phyloP scores from a whole-genome alignment of 441 rosid species.

The Breynia disticha region DNA sequence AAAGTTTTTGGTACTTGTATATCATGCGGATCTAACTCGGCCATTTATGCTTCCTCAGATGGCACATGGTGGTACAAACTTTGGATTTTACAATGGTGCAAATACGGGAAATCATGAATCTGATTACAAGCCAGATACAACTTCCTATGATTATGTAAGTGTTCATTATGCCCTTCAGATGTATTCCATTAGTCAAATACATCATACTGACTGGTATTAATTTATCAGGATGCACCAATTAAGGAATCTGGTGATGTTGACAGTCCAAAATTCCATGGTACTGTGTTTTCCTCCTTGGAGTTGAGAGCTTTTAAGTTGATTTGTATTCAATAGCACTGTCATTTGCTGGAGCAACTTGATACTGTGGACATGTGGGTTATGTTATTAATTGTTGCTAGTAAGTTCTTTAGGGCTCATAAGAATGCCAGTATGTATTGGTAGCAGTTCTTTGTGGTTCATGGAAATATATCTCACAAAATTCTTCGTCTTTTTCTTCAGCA shows the following conservation, averaged over 20 bases:
- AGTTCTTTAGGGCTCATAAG: not conserved
- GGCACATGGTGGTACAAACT: constrained; percentile 99
- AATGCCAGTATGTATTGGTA: too few species aligned
- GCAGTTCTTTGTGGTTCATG: not conserved
- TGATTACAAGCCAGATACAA: constrained; percentile 85
- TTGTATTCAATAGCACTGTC: too few species aligned
- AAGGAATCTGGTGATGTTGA: constrained; percentile 79
- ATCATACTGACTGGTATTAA: not conserved
- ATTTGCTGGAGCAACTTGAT: too few species aligned
- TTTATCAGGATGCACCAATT: constrained; percentile 86
- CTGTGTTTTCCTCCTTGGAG: not conserved
- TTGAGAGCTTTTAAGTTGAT: not conserved
- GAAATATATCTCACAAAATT: constrained; percentile 6
- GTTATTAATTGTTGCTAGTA: not conserved
- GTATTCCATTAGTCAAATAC: not conserved
- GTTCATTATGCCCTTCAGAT: constrained; percentile 3
- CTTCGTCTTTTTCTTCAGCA: constrained; percentile 33
- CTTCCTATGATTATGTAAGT: constrained; percentile 91
- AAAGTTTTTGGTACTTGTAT: constrained; percentile 11
- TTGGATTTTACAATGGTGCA: constrained; percentile 94
- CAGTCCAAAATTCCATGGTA: constrained; percentile 69
- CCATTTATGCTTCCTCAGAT: constrained; percentile 38
- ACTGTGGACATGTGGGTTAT: too few species aligned
- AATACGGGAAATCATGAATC: constrained; percentile 54
- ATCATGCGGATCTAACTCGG: constrained; percentile 7